phyloP scores from a whole-genome alignment of 1,284 basidiomycete species.

The Fomitopsis palustris region DNA sequence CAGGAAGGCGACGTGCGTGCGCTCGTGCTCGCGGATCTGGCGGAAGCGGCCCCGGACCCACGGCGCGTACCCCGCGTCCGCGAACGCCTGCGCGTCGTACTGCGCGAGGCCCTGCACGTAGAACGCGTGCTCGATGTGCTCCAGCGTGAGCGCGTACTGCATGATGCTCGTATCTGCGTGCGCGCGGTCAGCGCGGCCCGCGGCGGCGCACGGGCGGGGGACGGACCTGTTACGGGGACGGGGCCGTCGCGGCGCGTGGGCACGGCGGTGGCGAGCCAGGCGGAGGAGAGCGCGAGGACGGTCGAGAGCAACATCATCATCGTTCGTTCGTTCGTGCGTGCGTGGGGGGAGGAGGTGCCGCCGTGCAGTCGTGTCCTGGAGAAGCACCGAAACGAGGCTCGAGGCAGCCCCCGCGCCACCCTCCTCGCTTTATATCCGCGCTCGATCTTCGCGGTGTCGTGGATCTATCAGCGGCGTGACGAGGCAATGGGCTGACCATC shows the following conservation, averaged over 20 bases:
- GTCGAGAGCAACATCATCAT: background rate
- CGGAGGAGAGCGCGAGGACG: background rate
- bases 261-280: background rate
- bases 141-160: slow-evolving; percentile 54
- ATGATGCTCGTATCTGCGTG: slow-evolving; percentile 34
- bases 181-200: background rate
- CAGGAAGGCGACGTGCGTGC: slow-evolving; percentile 38
- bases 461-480: background rate
- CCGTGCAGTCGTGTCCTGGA: background rate
- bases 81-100: slow-evolving; percentile 40
- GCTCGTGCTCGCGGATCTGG: slow-evolving; percentile 51
- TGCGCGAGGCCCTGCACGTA: slow-evolving; percentile 35
- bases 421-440: background rate
- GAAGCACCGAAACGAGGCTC: background rate
- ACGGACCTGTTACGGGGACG: background rate
- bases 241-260: background rate
- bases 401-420: background rate
- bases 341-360: background rate
- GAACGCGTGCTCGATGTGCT: slow-evolving; percentile 50
- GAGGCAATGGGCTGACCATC: background rate
- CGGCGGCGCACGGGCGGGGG: too few species aligned
- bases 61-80: slow-evolving; percentile 36
- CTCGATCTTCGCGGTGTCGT: background rate
- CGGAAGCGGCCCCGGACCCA: slow-evolving; percentile 41
- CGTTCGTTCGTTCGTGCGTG: background rate